Conservation (phyloP, 108 stramenopile species). For the Stephanodiscus minutulus region DNA sequence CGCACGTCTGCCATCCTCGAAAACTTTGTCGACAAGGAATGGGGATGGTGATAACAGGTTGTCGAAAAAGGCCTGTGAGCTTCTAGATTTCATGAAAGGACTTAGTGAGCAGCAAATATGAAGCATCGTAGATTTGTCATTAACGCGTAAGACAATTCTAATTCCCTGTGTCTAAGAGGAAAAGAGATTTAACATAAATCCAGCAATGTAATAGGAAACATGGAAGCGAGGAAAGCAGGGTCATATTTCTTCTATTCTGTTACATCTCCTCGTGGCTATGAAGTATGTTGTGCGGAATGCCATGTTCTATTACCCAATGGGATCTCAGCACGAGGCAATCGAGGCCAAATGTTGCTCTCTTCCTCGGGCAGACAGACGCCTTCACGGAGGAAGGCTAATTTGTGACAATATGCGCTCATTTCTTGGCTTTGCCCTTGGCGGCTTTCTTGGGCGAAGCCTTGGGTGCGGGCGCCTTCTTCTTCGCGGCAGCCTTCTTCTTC, state of each 20-base stretch:
- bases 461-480: conserved; percentile 11
- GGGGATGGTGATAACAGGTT: conserved; percentile 2
- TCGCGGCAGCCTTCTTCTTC: conserved; percentile 1
- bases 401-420: conserved; percentile 20
- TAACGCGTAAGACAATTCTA: not conserved
- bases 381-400: too few species aligned
- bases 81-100: conserved; percentile 31
- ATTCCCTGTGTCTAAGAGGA: not conserved
- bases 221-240: too few species aligned
- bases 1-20: not conserved
- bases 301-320: not conserved
- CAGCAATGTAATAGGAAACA: not conserved
- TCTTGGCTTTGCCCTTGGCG: conserved; percentile 34
- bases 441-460: conserved; percentile 47
- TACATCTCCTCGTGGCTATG: not conserved
- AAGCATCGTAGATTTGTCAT: not conserved
- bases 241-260: not conserved
- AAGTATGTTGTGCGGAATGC: conserved; percentile 5
- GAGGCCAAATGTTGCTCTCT: conserved; percentile 5
- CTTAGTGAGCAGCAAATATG: conserved; percentile 37
- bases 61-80: conserved; percentile 18
- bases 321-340: not conserved
- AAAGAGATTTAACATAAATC: not conserved
- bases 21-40: not conserved
- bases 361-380: conserved; percentile 1